Percentiles rank a stretch among this genome's conserved stretches.
These are phyloP conservation scores for Fraxinus albicans DNA, from an alignment of 305 asterid species.

Conservation along the genomic window DNA sequence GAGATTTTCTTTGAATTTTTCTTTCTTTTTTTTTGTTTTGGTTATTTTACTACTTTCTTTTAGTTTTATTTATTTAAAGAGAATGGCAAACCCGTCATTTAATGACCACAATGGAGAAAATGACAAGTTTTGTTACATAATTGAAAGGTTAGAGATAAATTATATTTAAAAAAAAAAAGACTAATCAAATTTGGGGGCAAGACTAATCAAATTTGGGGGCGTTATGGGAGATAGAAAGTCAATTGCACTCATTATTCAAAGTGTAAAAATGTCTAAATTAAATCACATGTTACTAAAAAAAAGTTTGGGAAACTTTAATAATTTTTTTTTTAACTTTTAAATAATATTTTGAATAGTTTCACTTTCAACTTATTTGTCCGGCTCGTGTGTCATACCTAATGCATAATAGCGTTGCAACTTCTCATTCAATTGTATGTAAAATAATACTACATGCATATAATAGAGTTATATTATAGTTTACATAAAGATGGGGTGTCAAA, in stretches of 20 bases:
- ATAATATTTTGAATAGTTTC: background rate
- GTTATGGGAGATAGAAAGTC: background rate
- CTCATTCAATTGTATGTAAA: background rate
- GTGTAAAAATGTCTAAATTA: background rate
- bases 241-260: background rate
- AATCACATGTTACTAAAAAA: too few relatives aligned
- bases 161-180: too few relatives aligned
- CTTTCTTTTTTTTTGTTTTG: too few relatives aligned
- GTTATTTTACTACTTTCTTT: background rate
- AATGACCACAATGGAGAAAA: background rate
- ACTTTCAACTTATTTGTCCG: background rate
- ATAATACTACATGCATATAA: too few relatives aligned
- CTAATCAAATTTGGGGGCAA: background rate
- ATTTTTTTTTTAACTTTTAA: too few relatives aligned
- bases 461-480: too few relatives aligned
- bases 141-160: background rate
- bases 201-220: background rate
- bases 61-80: background rate
- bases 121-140: background rate
- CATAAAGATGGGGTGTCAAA: too few relatives aligned
- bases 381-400: background rate
- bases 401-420: background rate
- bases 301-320: too few relatives aligned
- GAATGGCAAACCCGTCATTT: background rate
- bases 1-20: background rate